A percentile compares a stretch with the other conserved stretches of the same genome.
Evolutionary conservation across 176 grass and related monocot species (phyloP).

Genomic region (Miscanthus lutarioriparius): DNA sequence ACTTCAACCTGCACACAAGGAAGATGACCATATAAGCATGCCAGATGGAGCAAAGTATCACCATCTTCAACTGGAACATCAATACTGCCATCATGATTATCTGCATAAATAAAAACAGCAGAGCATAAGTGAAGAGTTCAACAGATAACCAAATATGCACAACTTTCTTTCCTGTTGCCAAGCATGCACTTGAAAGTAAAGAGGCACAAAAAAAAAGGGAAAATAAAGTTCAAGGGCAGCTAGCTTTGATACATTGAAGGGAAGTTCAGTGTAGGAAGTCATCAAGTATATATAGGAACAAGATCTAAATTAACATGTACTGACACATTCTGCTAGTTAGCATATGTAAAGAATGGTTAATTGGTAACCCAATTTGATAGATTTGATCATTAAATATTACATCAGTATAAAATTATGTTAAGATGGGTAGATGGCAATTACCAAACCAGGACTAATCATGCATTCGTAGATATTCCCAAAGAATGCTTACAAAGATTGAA

Average conservation of each 20-base stretch:
- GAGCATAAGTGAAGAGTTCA: not conserved
- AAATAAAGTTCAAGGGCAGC: not conserved
- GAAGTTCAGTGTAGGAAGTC: not conserved
- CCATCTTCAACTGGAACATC: slow-evolving; percentile 99
- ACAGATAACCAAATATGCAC: not conserved
- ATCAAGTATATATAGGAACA: slow-evolving; percentile 13
- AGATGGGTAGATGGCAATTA: not conserved
- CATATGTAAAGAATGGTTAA: not conserved
- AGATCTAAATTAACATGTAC: not conserved
- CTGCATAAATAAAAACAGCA: slow-evolving; percentile 44
- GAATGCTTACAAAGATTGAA: not conserved
- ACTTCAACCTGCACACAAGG: slow-evolving; percentile 82
- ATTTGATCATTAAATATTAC: not conserved
- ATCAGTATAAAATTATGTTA: not conserved
- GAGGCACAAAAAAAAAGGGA: not conserved
- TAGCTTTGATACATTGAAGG: not conserved
- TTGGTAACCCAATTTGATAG: not conserved
- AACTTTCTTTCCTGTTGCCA: not conserved
- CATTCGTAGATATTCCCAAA: not conserved
- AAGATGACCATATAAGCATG: slow-evolving; percentile 97
- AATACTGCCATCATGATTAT: slow-evolving; percentile 66
- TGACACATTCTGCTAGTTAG: not conserved
- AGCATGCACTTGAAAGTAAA: slow-evolving; percentile 1
- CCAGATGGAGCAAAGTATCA: slow-evolving; percentile 88
- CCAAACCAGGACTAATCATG: not conserved